Base-by-base conservation (phyloP, 2,329 filamentous ascomycete species). In the Diaporthe citriasiana region DNA sequence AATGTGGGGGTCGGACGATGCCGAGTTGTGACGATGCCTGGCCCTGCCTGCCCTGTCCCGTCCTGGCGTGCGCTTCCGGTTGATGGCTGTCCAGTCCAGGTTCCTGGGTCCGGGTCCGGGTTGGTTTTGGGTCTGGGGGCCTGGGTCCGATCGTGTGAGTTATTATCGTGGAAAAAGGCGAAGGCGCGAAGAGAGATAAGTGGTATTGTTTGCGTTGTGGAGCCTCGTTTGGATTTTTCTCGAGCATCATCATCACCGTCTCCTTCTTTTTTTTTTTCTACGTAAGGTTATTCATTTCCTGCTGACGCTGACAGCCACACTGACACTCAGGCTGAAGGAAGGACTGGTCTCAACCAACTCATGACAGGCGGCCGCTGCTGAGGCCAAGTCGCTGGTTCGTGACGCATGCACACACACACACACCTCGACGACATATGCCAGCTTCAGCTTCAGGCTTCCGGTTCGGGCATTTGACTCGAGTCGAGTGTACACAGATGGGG, bases 361-460 rank as follows among this genome's bases (percentile, higher is more conserved):
- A 63, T 33, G 69, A 45, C 40, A 59, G 55, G 53, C 53, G 25
- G 53, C 69, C 55, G 42, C 40, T 19, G 12, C 47, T 38, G n/a
- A 71, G 69, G 70, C 57, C 70, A 72, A 72, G 70, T 63, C 45
- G 70, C 51, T 50, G 25, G 70, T 72, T 72, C 70, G 57, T 53
- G n/a, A 42, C 30, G 40, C 27, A 40, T 60, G 51, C 53, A 15
- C 53, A 17, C 65, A 40, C 56, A 9, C 17, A 40, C n/a, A n/a
- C n/a, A n/a, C n/a, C n/a, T n/a, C n/a, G n/a, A n/a, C 56, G 56
- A 59, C 35, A 42, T 27, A 38, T 33, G 27, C 27, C 50, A 27
- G 25, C 25, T 30, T 30, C 51, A 63, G 57, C 57, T 42, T 45
- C 57, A 60, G 57, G 38, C 51, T 5, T 30, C 59, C 59, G 59